Base-by-base conservation (phyloP, 2,329 filamentous ascomycete genomes). In the Talaromyces sp. region DNA sequence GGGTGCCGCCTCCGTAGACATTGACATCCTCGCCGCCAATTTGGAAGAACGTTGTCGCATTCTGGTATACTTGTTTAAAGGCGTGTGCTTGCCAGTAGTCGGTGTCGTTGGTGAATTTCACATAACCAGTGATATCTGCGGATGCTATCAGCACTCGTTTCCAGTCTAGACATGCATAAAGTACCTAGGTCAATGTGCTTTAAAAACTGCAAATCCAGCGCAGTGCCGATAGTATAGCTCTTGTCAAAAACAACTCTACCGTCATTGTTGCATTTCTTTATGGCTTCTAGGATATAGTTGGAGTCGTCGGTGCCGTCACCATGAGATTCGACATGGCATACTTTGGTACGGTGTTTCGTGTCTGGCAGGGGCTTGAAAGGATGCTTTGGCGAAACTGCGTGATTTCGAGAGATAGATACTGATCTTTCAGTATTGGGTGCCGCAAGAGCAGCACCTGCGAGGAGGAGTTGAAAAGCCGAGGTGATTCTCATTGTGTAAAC, bases 1-100 rank as follows among this genome's bases (percentile, higher is more conserved):
- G 72, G 10, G 80, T 84, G 50, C 85, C 84, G 17, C 83, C 84
- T 0, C 87, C 88, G 63, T 88, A 90, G 52, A 90, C 81, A 61
- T 89, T 86, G 11, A 90, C 84, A 71, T 84, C 86, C 21, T 81
- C 76, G 31, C 87, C 87, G 46, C 87, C 86, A 41, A 88, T 80
- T 68, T 86, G 81, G 79, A 86, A 89, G 77, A 89, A 89, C 1
- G 84, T 84, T 0, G 84, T 86, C 5, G 83, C 81, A 63, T 89
- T 88, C 66, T 90, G 88, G 74, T 84, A 90, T 6, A 75, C 77
- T 27, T 86, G 85, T 59, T 82, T 81, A 78, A 89, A 89, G 49
- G 81, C 79, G 67, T 89, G 81, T 9, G 78, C 80, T 64, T 86
- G 80, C 88, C 88, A 90, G 73, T 89, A 90, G 64, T 84, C 81